Conservation (phyloP, 129 eudicot genomes). For the Helianthus annuus region DNA sequence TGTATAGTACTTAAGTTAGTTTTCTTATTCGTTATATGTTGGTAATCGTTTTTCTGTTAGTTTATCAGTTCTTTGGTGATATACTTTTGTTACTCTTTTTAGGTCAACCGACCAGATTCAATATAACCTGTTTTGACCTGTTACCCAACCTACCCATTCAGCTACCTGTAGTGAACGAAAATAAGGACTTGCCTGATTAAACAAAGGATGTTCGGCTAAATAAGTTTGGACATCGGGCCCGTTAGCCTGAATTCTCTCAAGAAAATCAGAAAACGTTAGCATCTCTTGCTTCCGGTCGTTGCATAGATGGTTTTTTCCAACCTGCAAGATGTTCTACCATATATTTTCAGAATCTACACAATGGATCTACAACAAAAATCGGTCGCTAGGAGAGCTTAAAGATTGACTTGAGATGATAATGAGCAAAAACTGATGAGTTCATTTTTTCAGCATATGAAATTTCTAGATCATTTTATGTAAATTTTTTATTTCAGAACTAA, state of each 20-base stretch:
- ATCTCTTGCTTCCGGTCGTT: no score
- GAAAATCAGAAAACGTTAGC: no score
- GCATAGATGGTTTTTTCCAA: conserved; percentile 84
- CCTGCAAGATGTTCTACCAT: conserved; percentile 55
- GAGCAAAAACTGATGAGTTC: conserved; percentile 4
- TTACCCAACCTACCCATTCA: conserved; percentile 3
- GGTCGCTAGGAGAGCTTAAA: conserved; percentile 27
- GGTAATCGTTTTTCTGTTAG: no score
- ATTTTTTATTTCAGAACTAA: not conserved
- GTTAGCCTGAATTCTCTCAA: no score
- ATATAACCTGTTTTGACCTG: not conserved
- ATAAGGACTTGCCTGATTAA: conserved; percentile 83
- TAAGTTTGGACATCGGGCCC: conserved; percentile 62
- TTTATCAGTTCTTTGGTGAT: no score
- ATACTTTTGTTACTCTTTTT: no score
- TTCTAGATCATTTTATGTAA: conserved; percentile 2
- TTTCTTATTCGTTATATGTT: no score
- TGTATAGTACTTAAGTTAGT: no score
- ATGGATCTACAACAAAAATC: conserved; percentile 30
- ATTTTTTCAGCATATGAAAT: not conserved
- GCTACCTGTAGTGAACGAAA: conserved; percentile 24
- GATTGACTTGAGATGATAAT: not conserved
- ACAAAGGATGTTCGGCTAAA: conserved; percentile 96
- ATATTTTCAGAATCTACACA: conserved; percentile 31
- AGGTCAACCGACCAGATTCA: not conserved